A percentile compares a stretch with the other conserved stretches of the same genome.
phyloP scores from a whole-genome alignment of 177 flowering plant genomes.

The Vitis hybrid region DNA sequence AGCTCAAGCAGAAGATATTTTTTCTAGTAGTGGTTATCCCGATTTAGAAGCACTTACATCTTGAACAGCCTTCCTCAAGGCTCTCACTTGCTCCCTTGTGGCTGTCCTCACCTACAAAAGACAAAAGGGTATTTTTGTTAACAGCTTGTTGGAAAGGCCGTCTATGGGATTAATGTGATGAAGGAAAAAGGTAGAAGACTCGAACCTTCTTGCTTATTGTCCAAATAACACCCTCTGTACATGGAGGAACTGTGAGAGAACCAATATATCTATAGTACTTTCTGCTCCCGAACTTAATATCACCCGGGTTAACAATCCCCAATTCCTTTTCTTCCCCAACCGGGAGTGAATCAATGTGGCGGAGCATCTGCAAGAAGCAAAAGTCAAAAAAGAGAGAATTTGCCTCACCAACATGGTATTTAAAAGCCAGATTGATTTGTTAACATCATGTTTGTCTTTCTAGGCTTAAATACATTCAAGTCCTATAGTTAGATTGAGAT shows the following conservation, averaged over 20 bases:
- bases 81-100: conserved; percentile 53
- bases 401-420: too few species aligned
- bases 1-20: neutral
- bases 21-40: neutral
- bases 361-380: conserved; percentile 31
- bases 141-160: too few species aligned
- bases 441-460: too few species aligned
- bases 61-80: conserved; percentile 50
- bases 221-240: conserved; percentile 77
- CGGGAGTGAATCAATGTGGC: conserved; percentile 12
- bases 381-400: neutral
- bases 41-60: conserved; percentile 49
- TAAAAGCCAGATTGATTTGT: too few species aligned
- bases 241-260: conserved; percentile 78
- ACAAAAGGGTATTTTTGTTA: neutral
- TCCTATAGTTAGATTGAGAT: too few species aligned
- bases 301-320: conserved; percentile 49
- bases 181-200: neutral
- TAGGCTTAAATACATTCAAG: too few species aligned
- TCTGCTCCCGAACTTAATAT: conserved; percentile 52
- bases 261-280: conserved; percentile 68
- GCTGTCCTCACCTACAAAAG: conserved; percentile 59
- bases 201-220: conserved; percentile 53
- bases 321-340: conserved; percentile 29
- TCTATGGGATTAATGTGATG: too few species aligned